Evolutionary conservation across 306 rosid species (phyloP).

Genomic region (Macrotyloma uniflorum): DNA sequence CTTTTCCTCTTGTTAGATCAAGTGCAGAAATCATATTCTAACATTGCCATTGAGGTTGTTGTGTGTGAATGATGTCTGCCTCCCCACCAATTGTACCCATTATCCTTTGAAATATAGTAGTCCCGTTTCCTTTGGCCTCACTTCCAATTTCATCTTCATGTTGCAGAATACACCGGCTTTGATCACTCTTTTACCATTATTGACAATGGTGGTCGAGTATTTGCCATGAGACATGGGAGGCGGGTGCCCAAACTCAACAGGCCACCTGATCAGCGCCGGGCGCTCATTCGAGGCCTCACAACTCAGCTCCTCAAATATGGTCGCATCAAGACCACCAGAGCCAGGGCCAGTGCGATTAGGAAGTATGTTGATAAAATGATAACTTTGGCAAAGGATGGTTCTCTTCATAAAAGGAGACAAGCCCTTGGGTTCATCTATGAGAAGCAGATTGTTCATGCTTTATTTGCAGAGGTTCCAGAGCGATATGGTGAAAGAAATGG

Average conservation of each 20-base stretch:
- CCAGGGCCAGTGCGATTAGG: conserved; percentile 95
- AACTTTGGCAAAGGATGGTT: conserved; percentile 88
- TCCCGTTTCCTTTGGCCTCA: conserved; percentile 20
- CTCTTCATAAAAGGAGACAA: conserved; percentile 97
- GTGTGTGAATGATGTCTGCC: conserved; percentile 9
- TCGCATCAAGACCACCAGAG: conserved; percentile 91
- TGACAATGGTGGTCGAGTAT: conserved; percentile 72
- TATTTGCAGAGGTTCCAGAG: conserved; percentile 88
- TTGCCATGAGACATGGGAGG: conserved; percentile 95
- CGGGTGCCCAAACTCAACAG: conserved; percentile 90
- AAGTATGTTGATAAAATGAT: conserved; percentile 95
- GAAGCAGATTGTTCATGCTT: conserved; percentile 95
- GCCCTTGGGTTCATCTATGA: conserved; percentile 94
- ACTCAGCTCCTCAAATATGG: conserved; percentile 95
- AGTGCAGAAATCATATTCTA: background rate
- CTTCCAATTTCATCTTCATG: conserved; percentile 20
- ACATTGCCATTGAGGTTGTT: conserved; percentile 30
- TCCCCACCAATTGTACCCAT: background rate
- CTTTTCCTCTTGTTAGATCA: conserved; percentile 9
- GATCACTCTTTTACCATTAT: conserved; percentile 54
- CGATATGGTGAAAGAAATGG: conserved; percentile 94
- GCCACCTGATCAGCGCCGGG: conserved; percentile 94
- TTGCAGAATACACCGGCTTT: conserved; percentile 59
- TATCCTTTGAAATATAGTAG: conserved; percentile 25
- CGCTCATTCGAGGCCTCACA: conserved; percentile 88